Evolutionary conservation across 1,139 yeast species (phyloP).

Genomic region (Blastobotrys raffinosifermentans): DNA sequence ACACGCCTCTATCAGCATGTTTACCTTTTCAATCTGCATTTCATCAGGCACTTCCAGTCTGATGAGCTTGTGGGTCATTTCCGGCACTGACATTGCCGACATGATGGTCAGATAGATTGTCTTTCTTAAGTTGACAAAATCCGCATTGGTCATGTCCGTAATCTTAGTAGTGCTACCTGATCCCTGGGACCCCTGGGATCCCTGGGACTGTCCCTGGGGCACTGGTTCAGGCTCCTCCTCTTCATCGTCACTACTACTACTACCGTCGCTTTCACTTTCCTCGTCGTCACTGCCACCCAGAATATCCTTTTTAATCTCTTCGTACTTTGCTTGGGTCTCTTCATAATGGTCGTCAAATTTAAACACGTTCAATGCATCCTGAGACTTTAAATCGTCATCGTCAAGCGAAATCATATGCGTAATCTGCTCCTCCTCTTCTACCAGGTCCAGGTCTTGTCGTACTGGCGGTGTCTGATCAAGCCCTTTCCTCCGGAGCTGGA

Average conservation of each 20-base stretch:
- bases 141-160: conserved; percentile 66
- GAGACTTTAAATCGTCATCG: conserved; percentile 41
- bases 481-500: conserved; percentile 46
- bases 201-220: conserved; percentile 19
- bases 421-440: conserved; percentile 57
- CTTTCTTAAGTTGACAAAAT: conserved; percentile 59
- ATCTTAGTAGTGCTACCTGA: conserved; percentile 28
- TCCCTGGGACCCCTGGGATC: conserved; percentile 20
- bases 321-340: conserved; percentile 44
- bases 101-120: conserved; percentile 74
- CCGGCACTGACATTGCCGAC: conserved; percentile 93
- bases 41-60: conserved; percentile 33
- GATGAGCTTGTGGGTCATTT: conserved; percentile 81
- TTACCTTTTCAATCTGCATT: conserved; percentile 45
- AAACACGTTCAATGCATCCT: conserved; percentile 48
- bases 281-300: conserved; percentile 37
- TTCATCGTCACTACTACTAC: conserved; percentile 24
- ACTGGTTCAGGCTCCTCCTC: conserved; percentile 25
- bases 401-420: conserved; percentile 58
- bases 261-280: conserved; percentile 17
- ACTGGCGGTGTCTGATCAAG: conserved; percentile 42
- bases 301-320: conserved; percentile 37
- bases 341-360: conserved; percentile 49
- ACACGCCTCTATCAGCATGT: conserved; percentile 77
- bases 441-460: conserved; percentile 48